Evolutionary conservation across 2,329 filamentous ascomycete species (phyloP), one percentile per base, ranked within the genome.

Genomic region (Nemania serpens): DNA sequence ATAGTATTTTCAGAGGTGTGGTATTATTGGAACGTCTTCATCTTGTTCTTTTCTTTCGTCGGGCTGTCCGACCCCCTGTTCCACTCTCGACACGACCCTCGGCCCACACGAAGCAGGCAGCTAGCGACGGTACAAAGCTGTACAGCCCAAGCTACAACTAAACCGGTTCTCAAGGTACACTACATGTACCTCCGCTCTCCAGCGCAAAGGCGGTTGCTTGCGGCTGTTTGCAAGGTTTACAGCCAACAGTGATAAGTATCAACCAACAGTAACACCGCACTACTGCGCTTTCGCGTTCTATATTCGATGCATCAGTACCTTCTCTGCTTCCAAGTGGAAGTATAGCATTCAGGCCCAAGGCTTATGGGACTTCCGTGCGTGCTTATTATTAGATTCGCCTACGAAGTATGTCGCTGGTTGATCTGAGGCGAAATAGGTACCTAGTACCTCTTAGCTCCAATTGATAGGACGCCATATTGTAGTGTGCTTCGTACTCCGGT

Each of bases 321-420:
- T 45, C 42, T 10, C 34, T 33, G 34, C n/a, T 45, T 50, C 39
- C 51, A 34, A 53, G 37, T 55, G 46, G 39, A 50, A 25, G 39
- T 48, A n/a, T 51, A 33, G 17, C 41, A 33, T 46, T 13, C 46
- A 46, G 29, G 25, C 36, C 13, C 15, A 43, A 41, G 18, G 10
- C 41, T 12, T 43, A 42, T 43, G 41, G 3, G 41, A 43, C 41
- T 17, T 10, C n/a, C 25, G 17, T 20, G 42, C 9, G 22, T 45
- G 42, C 9, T 25, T 45, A 45, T 45, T 49, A 49, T 49, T 56
- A 56, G 45, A 42, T 45, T n/a, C 10, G 11, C 20, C 17, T 25
- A n/a, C n/a, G n/a, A n/a, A n/a, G n/a, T n/a, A 5, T 25, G 13
- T 15, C 10, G 18, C 37, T 53, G 12, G 29, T 13, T 37, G 46